Evolutionary conservation across 352 stramenopile genomes (phyloP).

Genomic region (Phytophthora boehmeriae): DNA sequence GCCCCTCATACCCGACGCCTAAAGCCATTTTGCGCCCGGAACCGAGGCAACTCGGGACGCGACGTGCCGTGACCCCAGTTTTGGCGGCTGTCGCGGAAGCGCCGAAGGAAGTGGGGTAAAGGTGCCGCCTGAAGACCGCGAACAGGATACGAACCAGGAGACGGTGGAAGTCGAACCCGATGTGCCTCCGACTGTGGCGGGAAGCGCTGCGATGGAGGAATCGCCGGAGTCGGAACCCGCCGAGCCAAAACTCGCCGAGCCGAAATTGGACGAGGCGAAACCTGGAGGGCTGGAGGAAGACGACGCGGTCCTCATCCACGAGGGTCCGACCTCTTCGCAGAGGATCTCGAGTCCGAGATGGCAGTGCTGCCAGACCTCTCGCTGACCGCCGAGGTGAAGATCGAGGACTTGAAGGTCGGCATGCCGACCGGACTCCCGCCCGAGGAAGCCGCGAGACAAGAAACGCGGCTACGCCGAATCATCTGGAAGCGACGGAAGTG

Average conservation of each 20-base stretch:
- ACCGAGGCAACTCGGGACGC: too few species aligned
- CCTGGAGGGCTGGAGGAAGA: neutral
- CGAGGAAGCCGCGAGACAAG: slow-evolving; percentile 2
- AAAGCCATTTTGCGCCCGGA: slow-evolving; percentile 5
- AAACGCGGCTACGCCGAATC: slow-evolving; percentile 19
- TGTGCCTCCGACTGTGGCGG: too few species aligned
- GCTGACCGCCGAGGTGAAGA: slow-evolving; percentile 5
- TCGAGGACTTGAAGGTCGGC: slow-evolving; percentile 17
- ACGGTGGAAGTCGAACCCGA: too few species aligned
- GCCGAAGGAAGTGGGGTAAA: too few species aligned
- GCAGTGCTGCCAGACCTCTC: slow-evolving; percentile 1
- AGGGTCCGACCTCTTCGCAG: slow-evolving; percentile 4
- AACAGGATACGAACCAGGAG: too few species aligned
- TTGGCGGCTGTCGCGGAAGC: too few species aligned
- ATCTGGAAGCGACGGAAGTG: slow-evolving; percentile 18
- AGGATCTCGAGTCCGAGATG: slow-evolving; percentile 3
- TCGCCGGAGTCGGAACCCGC: too few species aligned
- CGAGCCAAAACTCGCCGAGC: too few species aligned
- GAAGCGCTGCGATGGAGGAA: too few species aligned
- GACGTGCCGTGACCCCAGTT: too few species aligned
- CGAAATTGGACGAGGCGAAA: too few species aligned
- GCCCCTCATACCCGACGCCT: neutral
- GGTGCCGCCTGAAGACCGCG: too few species aligned
- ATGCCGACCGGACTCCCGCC: slow-evolving; percentile 7
- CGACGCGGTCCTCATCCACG: slow-evolving; percentile 2